A percentile compares a stretch with the other conserved stretches of the same genome.
Evolutionary conservation across 805 yeast genomes (phyloP).

Genomic region (Saccharomycopsis oosterbeekiorum): DNA sequence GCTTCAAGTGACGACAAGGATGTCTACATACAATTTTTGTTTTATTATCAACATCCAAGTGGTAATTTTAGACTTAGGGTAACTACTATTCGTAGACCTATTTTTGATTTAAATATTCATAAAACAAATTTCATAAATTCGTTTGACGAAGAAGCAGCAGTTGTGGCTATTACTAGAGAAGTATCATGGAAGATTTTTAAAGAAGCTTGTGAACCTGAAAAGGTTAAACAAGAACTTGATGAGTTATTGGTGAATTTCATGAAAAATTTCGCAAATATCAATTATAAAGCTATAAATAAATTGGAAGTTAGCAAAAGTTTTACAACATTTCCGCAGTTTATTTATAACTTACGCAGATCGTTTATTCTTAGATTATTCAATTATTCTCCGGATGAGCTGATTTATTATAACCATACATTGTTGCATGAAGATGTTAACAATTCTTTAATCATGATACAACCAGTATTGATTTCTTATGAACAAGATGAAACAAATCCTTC

Average conservation of each 20-base stretch:
- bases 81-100: conserved; percentile 53
- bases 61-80: conserved; percentile 86
- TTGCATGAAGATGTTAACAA: conserved; percentile 87
- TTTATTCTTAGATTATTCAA: conserved; percentile 94
- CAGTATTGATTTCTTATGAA: conserved; percentile 83
- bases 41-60: conserved; percentile 90
- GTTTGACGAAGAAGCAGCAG: conserved; percentile 99
- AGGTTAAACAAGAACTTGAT: conserved; percentile 90
- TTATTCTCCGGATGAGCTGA: conserved; percentile 98
- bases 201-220: conserved; percentile 81
- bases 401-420: conserved; percentile 88
- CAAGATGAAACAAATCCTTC: conserved; percentile 35
- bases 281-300: conserved; percentile 73
- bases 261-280: conserved; percentile 87
- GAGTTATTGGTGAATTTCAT: conserved; percentile 82
- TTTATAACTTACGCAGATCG: conserved; percentile 90
- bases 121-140: conserved; percentile 40
- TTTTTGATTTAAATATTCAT: conserved; percentile 6
- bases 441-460: conserved; percentile 95
- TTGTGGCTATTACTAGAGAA: conserved; percentile 83
- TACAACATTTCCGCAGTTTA: conserved; percentile 87
- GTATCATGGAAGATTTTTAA: conserved; percentile 64
- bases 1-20: conserved; percentile 5
- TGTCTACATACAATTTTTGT: conserved; percentile 71
- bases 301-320: conserved; percentile 79